Conservation (phyloP, 2,329 filamentous ascomycete species). For the Pseudofabraea citricarpa region DNA sequence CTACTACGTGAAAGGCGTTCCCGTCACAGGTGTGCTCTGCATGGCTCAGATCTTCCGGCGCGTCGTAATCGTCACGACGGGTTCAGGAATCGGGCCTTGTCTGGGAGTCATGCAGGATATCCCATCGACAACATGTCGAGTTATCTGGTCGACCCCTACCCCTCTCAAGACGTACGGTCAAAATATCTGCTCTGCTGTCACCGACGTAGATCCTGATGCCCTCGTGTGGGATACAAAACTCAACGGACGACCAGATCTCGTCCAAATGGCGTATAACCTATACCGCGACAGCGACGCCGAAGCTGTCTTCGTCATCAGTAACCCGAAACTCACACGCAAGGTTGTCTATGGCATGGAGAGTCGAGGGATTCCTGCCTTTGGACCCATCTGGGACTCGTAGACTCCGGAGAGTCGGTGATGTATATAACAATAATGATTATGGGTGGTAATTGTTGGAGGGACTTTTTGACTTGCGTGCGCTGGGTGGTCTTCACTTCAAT, state of each 20-base stretch:
- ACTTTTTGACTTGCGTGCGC: too few relatives aligned
- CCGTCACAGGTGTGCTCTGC: constrained; percentile 32
- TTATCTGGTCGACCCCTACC: constrained; percentile 32
- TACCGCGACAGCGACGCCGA: constrained; percentile 28
- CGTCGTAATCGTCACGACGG: constrained; percentile 33
- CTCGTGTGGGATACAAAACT: constrained; percentile 30
- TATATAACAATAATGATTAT: too few relatives aligned
- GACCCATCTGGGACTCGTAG: constrained; percentile 31
- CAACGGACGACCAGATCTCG: constrained; percentile 29
- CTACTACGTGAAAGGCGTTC: constrained; percentile 50
- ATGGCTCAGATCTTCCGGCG: constrained; percentile 29
- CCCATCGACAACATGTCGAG: constrained; percentile 20
- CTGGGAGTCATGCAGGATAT: constrained; percentile 27
- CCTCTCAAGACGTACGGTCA: constrained; percentile 30
- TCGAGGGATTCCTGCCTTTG: constrained; percentile 31
- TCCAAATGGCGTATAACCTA: constrained; percentile 25
- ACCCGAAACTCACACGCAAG: constrained; percentile 30
- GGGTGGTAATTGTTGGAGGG: too few relatives aligned
- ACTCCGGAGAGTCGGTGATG: too few relatives aligned
- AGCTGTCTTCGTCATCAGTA: constrained; percentile 32
- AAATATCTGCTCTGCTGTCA: constrained; percentile 27
- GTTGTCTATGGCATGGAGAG: constrained; percentile 34
- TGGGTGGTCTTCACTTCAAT: too few relatives aligned
- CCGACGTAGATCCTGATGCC: constrained; percentile 27
- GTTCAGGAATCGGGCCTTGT: constrained; percentile 34